Evolutionary conservation across 169 alveolate genomes (phyloP).

Genomic region (Plasmodium coatneyi): DNA sequence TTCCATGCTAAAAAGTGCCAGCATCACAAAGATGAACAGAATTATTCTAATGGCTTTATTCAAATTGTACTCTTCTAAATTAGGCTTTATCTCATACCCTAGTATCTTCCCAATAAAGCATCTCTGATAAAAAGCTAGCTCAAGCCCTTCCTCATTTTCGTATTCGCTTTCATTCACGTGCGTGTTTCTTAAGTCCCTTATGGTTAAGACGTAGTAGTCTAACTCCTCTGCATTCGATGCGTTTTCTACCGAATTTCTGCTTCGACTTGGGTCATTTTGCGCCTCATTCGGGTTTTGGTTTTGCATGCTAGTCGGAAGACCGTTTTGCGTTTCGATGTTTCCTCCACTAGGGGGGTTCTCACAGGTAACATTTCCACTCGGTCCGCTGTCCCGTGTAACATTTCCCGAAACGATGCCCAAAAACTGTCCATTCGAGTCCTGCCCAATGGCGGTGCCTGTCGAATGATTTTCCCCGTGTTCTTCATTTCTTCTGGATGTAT

Average conservation of each 20-base stretch:
- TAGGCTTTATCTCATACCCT: conserved; percentile 65
- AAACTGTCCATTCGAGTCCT: background rate
- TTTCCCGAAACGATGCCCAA: background rate
- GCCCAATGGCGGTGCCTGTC: background rate
- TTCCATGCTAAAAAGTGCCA: conserved; percentile 54
- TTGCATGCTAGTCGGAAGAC: background rate
- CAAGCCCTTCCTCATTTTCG: background rate
- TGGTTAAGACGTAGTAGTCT: conserved; percentile 53
- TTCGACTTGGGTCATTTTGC: background rate
- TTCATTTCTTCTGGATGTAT: background rate
- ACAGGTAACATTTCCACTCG: background rate
- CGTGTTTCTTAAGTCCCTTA: conserved; percentile 15
- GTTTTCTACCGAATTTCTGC: background rate
- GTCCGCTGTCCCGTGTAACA: background rate
- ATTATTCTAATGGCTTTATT: conserved; percentile 35
- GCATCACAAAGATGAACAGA: conserved; percentile 36
- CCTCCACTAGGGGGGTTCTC: background rate
- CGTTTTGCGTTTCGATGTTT: conserved; percentile 10
- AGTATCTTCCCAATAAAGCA: conserved; percentile 42
- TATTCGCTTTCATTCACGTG: conserved; percentile 26
- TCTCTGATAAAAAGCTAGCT: conserved; percentile 8
- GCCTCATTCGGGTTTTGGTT: background rate
- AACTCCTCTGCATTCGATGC: conserved; percentile 31
- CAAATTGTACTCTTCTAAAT: conserved; percentile 45
- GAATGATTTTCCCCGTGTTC: background rate